Evolutionary conservation across 2,329 filamentous ascomycete genomes (phyloP), one percentile per base, ranked within the genome.

Genomic region (Colletotrichum sp.): DNA sequence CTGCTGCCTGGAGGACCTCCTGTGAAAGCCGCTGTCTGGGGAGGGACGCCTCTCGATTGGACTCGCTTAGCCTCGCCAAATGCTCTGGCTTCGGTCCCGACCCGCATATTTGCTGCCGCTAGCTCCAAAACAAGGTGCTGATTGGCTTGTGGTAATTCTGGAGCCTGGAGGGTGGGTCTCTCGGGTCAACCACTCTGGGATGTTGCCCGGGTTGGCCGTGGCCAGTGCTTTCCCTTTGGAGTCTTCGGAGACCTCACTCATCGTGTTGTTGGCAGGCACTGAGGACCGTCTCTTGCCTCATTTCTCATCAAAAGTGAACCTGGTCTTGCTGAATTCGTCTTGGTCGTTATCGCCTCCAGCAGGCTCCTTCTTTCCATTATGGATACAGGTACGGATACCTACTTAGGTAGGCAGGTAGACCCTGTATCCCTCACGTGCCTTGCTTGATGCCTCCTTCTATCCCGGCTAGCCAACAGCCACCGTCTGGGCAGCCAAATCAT

Each of bases 1-100:
- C 75, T 77, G 75, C 67, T 77, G 75, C 75, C 75, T 77, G 75
- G 55, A 30, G 28, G 28, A 28, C 28, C 28, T 28, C 28, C 28
- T 28, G 28, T 28, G 28, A 28, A 28, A 28, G 28, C 44, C 18
- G 44, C 44, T 52, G 44, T 52, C 44, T 52, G 44, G n/a, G 44
- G n/a, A 52, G n/a, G n/a, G n/a, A 32, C 55, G 69, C 63, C 57
- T 55, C 36, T 24, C 1, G 71, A 49, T n/a, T 70, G 57, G 65
- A 55, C 57, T 76, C 69, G 64, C 57, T 73, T 36, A 39, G 52
- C 30, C 57, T 76, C 69, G 64, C 57, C 62, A 36, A 39, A 44
- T 28, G 63, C 26, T 39, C 69, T 57, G 12, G 73, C 69, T 44
- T 73, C 64, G 73, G 59, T 49, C 16, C 15, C 24, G 16, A 26